Percentiles rank a stretch among this genome's conserved stretches.
These are phyloP conservation scores for Hortiboletus campestris DNA, from an alignment of 768 basidiomycete species.

Conservation along the genomic window DNA sequence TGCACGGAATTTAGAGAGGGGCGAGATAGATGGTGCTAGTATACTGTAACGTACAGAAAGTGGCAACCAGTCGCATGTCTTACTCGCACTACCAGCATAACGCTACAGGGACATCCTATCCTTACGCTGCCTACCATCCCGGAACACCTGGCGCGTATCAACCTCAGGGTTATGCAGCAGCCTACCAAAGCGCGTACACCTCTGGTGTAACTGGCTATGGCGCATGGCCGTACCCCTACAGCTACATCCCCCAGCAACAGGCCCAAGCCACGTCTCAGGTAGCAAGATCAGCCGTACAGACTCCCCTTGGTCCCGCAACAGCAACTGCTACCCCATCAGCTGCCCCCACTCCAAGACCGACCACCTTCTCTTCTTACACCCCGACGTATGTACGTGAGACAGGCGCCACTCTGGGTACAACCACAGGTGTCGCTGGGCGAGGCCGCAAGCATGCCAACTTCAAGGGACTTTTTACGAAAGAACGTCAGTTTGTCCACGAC, in stretches of 20 bases:
- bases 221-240: constrained; percentile 67
- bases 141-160: constrained; percentile 45
- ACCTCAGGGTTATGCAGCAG: constrained; percentile 48
- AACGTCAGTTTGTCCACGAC: constrained; percentile 49
- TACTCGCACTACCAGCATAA: constrained; percentile 37
- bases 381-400: constrained; percentile 52
- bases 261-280: constrained; percentile 23
- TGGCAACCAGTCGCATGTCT: constrained; percentile 22
- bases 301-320: constrained; percentile 31
- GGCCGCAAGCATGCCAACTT: constrained; percentile 65
- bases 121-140: constrained; percentile 63
- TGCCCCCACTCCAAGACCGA: constrained; percentile 34
- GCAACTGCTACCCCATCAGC: constrained; percentile 31
- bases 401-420: constrained; percentile 33
- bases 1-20: constrained; percentile 63
- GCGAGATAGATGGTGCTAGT: constrained; percentile 36
- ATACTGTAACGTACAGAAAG: neutral
- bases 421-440: constrained; percentile 43
- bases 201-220: constrained; percentile 70
- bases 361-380: constrained; percentile 58
- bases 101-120: constrained; percentile 55
- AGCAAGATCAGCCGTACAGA: constrained; percentile 30
- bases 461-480: constrained; percentile 78
- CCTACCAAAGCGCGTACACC: constrained; percentile 48
- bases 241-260: constrained; percentile 49